Base-by-base conservation (phyloP, 1,284 basidiomycete genomes). In the Fomitopsis pinicola region DNA sequence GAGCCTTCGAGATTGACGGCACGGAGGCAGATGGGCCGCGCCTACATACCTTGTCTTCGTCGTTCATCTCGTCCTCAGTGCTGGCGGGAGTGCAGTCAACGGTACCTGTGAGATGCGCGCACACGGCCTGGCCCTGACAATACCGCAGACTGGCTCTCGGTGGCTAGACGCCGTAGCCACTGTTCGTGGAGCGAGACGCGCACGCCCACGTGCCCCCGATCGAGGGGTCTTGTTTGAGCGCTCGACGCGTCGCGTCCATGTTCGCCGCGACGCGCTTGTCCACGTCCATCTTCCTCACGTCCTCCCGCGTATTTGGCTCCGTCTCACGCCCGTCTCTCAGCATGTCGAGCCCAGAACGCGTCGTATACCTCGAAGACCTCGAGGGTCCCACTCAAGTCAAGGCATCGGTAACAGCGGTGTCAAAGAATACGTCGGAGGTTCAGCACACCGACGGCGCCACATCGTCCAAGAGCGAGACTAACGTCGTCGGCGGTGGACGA, bases 361-460 rank as follows among this genome's bases (percentile, higher is more conserved):
- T 79, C 60, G 79, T 86, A 7, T 88, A 83, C 69, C 78, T 86
- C 28, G 85, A 85, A 67, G 87, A 90, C 63, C 71, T 88, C 33
- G 78, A 83, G 61, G 55, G 62, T 4, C 33, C 66, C 22, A 33
- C 48, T 5, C 22, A 48, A 66, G 61, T 36, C 63, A 64, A 50
- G 48, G 28, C 63, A 66, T 55, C 60, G 60, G 42, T 58, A 33
- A 59, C 61, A 35, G 46, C 62, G 48, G 67, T 61, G 54, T 58
- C 57, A 44, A 26, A 62, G n/a, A 19, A 33, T 36, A 48, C 58
- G n/a, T 35, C 63, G 40, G 64, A 58, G 30, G 52, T 45, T 19
- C 30, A 57, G 52, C 36, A 26, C n/a, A 4, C 60, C 56, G 56
- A 38, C 52, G 50, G 19, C 40, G 44, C 55, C 55, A 33, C 55